Conservation (phyloP, 441 rosid species). For the Populus trichocarpa region DNA sequence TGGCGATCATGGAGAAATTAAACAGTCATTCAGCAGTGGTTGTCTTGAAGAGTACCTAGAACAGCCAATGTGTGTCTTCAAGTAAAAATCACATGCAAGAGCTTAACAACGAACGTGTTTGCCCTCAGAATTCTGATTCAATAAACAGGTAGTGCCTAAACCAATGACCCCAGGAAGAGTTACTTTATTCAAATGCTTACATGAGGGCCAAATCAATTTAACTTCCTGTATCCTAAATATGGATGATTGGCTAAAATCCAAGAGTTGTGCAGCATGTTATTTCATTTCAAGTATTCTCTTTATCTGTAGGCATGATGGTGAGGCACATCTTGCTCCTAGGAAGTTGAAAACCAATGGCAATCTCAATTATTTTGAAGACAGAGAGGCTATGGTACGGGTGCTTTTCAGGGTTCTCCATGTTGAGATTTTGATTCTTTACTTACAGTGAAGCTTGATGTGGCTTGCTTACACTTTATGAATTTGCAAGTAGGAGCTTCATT, state of each 20-base stretch:
- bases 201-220: background rate
- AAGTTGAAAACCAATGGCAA: conserved; percentile 40
- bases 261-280: conserved; percentile 2
- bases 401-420: conserved; percentile 7
- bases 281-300: conserved; percentile 17
- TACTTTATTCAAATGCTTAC: background rate
- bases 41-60: conserved; percentile 22
- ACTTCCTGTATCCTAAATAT: background rate
- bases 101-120: conserved; percentile 28
- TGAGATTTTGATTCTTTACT: conserved; percentile 15
- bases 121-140: conserved; percentile 35
- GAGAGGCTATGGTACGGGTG: conserved; percentile 61
- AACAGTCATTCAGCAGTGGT: conserved; percentile 13
- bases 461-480: conserved; percentile 20
- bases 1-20: conserved; percentile 21
- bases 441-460: conserved; percentile 12
- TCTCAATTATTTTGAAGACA: conserved; percentile 44
- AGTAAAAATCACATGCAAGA: conserved; percentile 32
- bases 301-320: conserved; percentile 35
- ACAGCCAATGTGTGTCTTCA: conserved; percentile 40
- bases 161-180: background rate
- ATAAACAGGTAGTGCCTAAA: conserved; percentile 38
- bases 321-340: conserved; percentile 33
- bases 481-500: conserved; percentile 56
- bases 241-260: background rate